Percentiles rank a stretch among this genome's conserved stretches.
Evolutionary conservation across 257 asterid species (phyloP).

Genomic region (Fraxinus americana): DNA sequence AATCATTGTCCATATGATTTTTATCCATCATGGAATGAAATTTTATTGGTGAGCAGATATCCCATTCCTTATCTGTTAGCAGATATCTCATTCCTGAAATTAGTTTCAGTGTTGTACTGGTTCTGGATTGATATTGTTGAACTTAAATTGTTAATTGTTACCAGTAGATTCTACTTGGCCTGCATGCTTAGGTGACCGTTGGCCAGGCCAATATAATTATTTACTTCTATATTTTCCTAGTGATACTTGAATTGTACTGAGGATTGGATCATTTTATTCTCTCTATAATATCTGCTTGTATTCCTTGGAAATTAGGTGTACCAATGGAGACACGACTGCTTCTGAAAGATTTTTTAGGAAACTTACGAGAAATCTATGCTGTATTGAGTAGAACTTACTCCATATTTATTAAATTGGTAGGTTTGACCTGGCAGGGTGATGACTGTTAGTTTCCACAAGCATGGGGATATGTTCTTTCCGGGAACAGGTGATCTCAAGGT

Average conservation of each 20-base stretch:
- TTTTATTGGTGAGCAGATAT: background rate
- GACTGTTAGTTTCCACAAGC: constrained; percentile 99
- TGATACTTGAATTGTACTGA: background rate
- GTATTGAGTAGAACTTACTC: background rate
- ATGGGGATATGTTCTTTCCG: constrained; percentile 94
- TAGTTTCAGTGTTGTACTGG: background rate
- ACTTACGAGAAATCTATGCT: background rate
- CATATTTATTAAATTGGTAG: constrained; percentile 20
- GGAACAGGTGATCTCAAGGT: constrained; percentile 99
- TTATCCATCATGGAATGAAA: background rate
- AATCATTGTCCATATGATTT: background rate
- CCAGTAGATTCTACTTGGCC: background rate
- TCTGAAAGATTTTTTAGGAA: constrained; percentile 4
- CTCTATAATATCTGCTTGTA: background rate
- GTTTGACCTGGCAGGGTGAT: constrained; percentile 74
- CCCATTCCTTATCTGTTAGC: background rate
- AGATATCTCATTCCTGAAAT: background rate
- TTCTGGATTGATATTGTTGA: background rate
- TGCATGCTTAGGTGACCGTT: background rate
- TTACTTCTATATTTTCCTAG: background rate
- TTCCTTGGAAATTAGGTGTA: constrained; percentile 5
- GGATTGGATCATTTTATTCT: constrained; percentile 8
- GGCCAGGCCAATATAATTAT: background rate
- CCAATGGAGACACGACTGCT: background rate
- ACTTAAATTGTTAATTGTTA: background rate